Percentiles rank a stretch among this genome's conserved stretches.
Evolutionary conservation across 83 land plant genomes (phyloP).

Genomic region (Diphasiastrum complanatum): DNA sequence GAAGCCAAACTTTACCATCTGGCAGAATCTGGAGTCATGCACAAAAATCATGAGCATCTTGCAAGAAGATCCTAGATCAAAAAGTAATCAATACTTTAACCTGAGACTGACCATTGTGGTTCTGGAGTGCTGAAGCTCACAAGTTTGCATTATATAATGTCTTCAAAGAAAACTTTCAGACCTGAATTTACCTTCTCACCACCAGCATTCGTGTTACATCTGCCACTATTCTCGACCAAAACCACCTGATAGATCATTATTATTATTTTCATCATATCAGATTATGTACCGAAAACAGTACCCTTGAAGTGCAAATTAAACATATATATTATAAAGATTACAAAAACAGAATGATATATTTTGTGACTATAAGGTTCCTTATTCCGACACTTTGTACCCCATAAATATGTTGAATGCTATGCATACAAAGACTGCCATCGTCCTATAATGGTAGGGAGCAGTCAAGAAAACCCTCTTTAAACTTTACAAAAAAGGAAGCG

Average conservation of each 20-base stretch:
- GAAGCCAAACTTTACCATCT: constrained; percentile 79
- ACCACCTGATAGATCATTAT: constrained; percentile 53
- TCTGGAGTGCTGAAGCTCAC: neutral
- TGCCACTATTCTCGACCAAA: constrained; percentile 92
- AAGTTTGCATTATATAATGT: neutral
- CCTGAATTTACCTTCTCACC: constrained; percentile 68
- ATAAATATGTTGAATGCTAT: no score
- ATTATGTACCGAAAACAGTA: neutral
- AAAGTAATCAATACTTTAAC: neutral
- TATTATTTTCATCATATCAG: neutral
- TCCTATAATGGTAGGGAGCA: no score
- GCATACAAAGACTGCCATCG: no score
- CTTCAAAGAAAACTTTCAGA: no score
- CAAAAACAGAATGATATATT: no score
- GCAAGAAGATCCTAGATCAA: constrained; percentile 1
- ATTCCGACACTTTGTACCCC: no score
- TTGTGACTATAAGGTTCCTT: no score
- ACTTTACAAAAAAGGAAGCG: no score
- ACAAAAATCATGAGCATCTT: constrained; percentile 13
- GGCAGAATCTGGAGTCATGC: constrained; percentile 88
- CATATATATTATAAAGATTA: no score
- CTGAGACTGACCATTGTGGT: neutral
- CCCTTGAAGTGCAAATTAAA: no score
- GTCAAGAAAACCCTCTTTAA: no score
- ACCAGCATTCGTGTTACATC: constrained; percentile 76